phyloP scores from a whole-genome alignment of 2,329 filamentous ascomycete species.

The Ilyonectria destructans region DNA sequence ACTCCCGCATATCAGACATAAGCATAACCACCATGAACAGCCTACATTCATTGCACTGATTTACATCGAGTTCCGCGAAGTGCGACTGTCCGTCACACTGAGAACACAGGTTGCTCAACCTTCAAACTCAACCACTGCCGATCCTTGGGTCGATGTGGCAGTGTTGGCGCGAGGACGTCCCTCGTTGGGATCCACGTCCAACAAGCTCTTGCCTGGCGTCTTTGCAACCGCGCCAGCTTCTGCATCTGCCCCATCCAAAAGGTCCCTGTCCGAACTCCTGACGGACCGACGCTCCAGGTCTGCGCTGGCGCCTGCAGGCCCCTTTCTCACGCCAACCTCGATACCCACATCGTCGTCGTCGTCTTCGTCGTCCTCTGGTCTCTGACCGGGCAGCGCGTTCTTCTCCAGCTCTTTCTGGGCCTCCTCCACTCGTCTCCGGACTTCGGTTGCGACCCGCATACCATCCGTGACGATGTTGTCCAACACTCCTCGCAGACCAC shows the following conservation, averaged over 20 bases:
- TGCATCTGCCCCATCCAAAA: conserved; percentile 83
- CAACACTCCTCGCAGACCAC: conserved; percentile 90
- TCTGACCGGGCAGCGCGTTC: conserved; percentile 78
- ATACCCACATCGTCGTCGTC: conserved; percentile 72
- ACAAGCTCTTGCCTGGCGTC: conserved; percentile 52
- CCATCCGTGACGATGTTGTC: conserved; percentile 99
- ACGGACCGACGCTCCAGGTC: conserved; percentile 77
- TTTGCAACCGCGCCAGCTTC: conserved; percentile 69
- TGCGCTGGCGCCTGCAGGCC: conserved; percentile 57
- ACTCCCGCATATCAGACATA: conserved; percentile 35
- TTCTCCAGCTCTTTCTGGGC: conserved; percentile 93
- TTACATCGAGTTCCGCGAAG: conserved; percentile 33
- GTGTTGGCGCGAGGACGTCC: conserved; percentile 49
- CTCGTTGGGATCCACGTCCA: conserved; percentile 53
- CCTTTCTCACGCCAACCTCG: conserved; percentile 60
- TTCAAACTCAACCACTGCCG: conserved; percentile 62
- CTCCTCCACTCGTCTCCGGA: conserved; percentile 93
- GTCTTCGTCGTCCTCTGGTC: conserved; percentile 80
- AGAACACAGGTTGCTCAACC: conserved; percentile 46
- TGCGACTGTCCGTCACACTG: background rate
- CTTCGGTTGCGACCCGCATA: conserved; percentile 95
- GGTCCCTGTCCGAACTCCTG: conserved; percentile 77
- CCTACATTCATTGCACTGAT: conserved; percentile 36
- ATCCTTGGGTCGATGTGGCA: conserved; percentile 50
- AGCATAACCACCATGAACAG: conserved; percentile 26